A percentile compares a stretch with the other conserved stretches of the same genome.
Conservation (phyloP, 768 basidiomycete genomes). For the Lyophyllum atratum region DNA sequence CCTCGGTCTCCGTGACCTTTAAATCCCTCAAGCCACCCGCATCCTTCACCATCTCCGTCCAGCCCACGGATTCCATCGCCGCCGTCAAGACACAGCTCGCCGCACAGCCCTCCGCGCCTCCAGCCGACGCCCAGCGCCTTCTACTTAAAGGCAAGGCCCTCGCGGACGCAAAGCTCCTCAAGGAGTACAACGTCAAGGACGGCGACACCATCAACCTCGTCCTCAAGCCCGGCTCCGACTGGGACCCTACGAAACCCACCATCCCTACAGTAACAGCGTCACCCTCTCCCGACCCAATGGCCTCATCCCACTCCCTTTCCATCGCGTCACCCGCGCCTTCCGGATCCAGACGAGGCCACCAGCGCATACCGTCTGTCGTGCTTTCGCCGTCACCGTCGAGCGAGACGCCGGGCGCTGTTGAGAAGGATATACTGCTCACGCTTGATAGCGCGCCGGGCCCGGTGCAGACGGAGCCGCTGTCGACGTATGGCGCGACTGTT, state of each 20-base stretch:
- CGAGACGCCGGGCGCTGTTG: constrained; percentile 34
- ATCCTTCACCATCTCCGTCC: constrained; percentile 69
- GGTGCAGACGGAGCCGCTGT: constrained; percentile 45
- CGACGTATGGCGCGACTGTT: constrained; percentile 69
- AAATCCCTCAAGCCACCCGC: constrained; percentile 91
- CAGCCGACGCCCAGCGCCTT: constrained; percentile 80
- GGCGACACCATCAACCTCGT: constrained; percentile 86
- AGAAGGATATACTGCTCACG: constrained; percentile 69
- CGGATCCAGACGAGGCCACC: constrained; percentile 45
- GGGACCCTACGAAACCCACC: constrained; percentile 50
- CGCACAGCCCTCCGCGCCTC: constrained; percentile 66
- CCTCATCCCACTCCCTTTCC: constrained; percentile 8
- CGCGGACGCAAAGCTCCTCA: constrained; percentile 83
- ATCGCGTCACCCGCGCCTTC: constrained; percentile 24
- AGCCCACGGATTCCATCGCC: constrained; percentile 81
- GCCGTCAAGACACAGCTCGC: constrained; percentile 79
- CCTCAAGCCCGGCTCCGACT: constrained; percentile 74
- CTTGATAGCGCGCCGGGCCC: constrained; percentile 50
- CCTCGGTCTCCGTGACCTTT: constrained; percentile 72
- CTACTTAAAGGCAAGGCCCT: constrained; percentile 95
- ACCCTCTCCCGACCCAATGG: constrained; percentile 19
- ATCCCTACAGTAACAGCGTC: constrained; percentile 25
- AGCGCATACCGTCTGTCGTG: constrained; percentile 76
- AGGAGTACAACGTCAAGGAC: constrained; percentile 85
- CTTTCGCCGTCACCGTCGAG: constrained; percentile 74